A percentile compares a stretch with the other conserved stretches of the same genome.
Evolutionary conservation across 805 yeast species (phyloP).

Genomic region (Kockiozyma suomiensis): DNA sequence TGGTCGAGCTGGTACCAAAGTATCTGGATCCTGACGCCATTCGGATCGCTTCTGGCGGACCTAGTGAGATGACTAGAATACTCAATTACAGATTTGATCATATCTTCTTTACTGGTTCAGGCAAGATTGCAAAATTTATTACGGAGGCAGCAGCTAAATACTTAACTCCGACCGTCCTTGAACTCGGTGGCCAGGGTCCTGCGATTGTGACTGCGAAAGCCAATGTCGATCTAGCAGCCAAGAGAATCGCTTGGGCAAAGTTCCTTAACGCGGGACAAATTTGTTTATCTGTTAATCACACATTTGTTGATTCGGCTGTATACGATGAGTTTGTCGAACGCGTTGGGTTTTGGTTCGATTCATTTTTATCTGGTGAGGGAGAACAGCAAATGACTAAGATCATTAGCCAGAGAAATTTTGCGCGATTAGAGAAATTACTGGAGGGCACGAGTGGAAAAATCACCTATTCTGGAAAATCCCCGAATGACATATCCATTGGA

Average conservation of each 20-base stretch:
- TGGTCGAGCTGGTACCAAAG: constrained; percentile 56
- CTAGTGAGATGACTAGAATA: constrained; percentile 60
- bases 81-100: constrained; percentile 60
- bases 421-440: constrained; percentile 1
- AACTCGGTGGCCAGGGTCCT: constrained; percentile 82
- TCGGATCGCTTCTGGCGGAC: constrained; percentile 70
- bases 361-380: constrained; percentile 51
- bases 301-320: constrained; percentile 57
- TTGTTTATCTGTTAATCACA: constrained; percentile 74
- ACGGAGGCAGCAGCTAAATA: constrained; percentile 69
- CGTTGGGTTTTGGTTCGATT: constrained; percentile 42
- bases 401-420: constrained; percentile 3
- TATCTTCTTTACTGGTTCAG: constrained; percentile 73
- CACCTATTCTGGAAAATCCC: constrained; percentile 37
- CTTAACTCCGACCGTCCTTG: constrained; percentile 69
- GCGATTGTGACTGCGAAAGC: constrained; percentile 57
- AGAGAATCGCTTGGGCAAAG: constrained; percentile 65
- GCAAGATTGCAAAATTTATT: constrained; percentile 64
- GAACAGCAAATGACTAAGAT: constrained; percentile 8
- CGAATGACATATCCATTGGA: constrained; percentile 42
- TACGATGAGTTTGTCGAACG: constrained; percentile 51
- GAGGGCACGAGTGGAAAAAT: constrained; percentile 35
- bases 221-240: constrained; percentile 50
- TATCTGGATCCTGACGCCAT: constrained; percentile 62
- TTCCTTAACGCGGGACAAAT: constrained; percentile 74